Percentiles rank a stretch among this genome's conserved stretches.
Conservation (phyloP, 257 asterid species). For the Lycium barbarum region DNA sequence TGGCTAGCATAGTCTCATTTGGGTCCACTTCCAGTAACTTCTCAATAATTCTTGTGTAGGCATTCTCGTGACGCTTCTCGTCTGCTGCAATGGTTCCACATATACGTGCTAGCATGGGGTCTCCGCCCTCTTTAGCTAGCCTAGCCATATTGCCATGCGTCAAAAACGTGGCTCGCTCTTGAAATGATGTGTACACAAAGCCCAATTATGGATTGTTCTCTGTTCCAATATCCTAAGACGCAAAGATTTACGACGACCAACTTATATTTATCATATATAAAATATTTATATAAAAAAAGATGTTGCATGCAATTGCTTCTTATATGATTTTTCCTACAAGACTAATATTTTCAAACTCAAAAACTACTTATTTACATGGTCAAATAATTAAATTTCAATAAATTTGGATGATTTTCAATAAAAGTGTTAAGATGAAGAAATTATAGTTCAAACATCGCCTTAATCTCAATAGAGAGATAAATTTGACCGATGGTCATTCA, state of each 20-base stretch:
- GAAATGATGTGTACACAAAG: slow-evolving; percentile 51
- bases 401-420: neutral
- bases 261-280: no score
- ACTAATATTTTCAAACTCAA: neutral
- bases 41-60: slow-evolving; percentile 34
- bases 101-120: slow-evolving; percentile 40
- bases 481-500: no score
- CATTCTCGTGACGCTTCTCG: slow-evolving; percentile 52
- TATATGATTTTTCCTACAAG: neutral
- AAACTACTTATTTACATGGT: neutral
- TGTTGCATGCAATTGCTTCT: neutral
- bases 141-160: slow-evolving; percentile 46
- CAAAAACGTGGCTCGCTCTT: slow-evolving; percentile 49
- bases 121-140: slow-evolving; percentile 42
- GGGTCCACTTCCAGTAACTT: slow-evolving; percentile 46
- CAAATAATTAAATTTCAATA: neutral
- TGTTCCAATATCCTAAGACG: slow-evolving; percentile 34
- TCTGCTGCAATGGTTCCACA: slow-evolving; percentile 51
- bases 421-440: neutral
- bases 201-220: slow-evolving; percentile 48
- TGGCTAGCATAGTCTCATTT: slow-evolving; percentile 40
- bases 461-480: neutral
- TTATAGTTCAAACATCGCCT: neutral
- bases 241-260: neutral
- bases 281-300: no score